Evolutionary conservation across 257 asterid genomes (phyloP).

Genomic region (Avicennia marina): DNA sequence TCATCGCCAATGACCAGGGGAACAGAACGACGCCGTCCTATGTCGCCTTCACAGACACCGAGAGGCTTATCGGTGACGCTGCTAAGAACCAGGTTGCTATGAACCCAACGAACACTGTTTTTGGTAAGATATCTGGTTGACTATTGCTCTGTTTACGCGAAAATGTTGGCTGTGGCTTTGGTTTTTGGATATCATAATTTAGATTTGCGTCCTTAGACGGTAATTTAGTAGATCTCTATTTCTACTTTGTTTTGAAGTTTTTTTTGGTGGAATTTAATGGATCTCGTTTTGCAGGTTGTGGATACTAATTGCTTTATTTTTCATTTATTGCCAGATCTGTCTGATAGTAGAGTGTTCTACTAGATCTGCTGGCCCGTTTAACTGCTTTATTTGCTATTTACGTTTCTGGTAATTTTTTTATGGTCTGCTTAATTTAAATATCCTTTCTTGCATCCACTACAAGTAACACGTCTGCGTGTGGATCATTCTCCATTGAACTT

Average conservation of each 20-base stretch:
- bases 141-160: not conserved
- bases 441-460: too few relatives aligned
- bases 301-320: too few relatives aligned
- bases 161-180: not conserved
- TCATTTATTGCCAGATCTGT: not conserved
- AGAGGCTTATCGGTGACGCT: constrained; percentile 2
- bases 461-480: too few relatives aligned
- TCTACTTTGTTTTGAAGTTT: not conserved
- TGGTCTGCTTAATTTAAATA: too few relatives aligned
- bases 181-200: too few relatives aligned
- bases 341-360: too few relatives aligned
- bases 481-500: too few relatives aligned
- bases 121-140: not conserved
- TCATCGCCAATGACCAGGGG: constrained; percentile 8
- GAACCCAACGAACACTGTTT: constrained; percentile 3
- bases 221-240: too few relatives aligned
- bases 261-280: not conserved
- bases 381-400: too few relatives aligned
- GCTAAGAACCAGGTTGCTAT: constrained; percentile 5
- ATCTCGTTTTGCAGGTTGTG: not conserved
- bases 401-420: too few relatives aligned
- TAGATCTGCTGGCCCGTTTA: not conserved
- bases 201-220: too few relatives aligned
- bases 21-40: constrained; percentile 5
- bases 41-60: not conserved